phyloP scores from a whole-genome alignment of 1,139 yeast genomes.

The Debaryomyces sp. region DNA sequence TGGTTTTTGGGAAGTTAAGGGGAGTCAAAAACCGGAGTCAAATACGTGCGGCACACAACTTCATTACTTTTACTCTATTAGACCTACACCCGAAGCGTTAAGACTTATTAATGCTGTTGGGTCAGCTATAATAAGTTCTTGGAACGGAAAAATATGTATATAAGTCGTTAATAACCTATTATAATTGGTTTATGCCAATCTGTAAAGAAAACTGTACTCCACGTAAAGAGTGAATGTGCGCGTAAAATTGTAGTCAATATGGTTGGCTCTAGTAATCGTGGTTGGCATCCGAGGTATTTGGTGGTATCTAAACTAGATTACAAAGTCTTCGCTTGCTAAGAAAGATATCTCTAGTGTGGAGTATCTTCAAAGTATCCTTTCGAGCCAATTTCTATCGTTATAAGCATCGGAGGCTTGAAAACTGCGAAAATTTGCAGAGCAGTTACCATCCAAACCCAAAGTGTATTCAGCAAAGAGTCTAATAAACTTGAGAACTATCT shows the following conservation, averaged over 20 bases:
- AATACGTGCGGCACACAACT: not conserved
- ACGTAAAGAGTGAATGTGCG: not conserved
- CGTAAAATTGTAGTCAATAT: not conserved
- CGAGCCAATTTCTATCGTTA: no score
- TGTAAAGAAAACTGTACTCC: not conserved
- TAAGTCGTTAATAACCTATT: not conserved
- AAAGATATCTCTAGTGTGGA: no score
- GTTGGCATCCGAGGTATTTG: no score
- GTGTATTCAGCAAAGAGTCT: no score
- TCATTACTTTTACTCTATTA: not conserved
- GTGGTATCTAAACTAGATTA: not conserved
- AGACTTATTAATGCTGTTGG: not conserved
- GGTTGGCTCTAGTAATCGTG: not conserved
- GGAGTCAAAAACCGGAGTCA: conserved; percentile 5
- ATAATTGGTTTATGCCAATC: not conserved
- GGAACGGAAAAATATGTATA: not conserved
- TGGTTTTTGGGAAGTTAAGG: not conserved
- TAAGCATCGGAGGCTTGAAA: no score
- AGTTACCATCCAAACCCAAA: no score
- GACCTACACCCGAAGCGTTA: not conserved
- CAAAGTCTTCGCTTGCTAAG: not conserved
- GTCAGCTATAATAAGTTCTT: not conserved
- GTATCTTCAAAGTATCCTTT: no score
- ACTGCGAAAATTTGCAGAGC: no score
- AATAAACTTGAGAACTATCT: no score